These are phyloP conservation scores for Salmacisia buchloeana DNA, from an alignment of 1,284 basidiomycete species.

Conservation along the genomic window DNA sequence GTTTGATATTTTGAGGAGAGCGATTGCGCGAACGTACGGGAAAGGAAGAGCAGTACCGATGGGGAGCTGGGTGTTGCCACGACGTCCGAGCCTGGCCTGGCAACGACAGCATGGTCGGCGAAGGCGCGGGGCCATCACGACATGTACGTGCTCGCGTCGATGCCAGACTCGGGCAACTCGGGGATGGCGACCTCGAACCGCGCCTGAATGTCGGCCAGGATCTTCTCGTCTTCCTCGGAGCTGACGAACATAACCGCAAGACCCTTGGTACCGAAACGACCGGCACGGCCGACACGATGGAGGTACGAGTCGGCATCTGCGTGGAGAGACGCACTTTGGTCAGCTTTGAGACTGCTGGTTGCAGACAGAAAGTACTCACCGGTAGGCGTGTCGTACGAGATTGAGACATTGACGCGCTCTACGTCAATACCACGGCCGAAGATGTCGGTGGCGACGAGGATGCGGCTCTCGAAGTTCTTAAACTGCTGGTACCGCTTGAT, in stretches of 20 bases:
- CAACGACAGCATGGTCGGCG: too few relatives aligned
- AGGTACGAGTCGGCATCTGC: conserved; percentile 94
- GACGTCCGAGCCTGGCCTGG: too few relatives aligned
- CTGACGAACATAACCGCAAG: conserved; percentile 97
- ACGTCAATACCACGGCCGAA: conserved; percentile 51
- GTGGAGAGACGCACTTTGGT: neutral
- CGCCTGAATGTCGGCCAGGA: conserved; percentile 83
- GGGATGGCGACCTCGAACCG: conserved; percentile 89
- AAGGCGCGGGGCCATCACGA: neutral
- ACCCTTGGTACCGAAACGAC: conserved; percentile 98
- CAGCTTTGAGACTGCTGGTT: neutral
- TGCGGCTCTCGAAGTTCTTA: conserved; percentile 99
- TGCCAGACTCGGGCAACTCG: conserved; percentile 76
- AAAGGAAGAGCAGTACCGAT: too few relatives aligned
- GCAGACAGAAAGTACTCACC: neutral
- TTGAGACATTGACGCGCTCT: conserved; percentile 49
- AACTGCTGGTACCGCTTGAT: conserved; percentile 97
- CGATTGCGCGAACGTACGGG: too few relatives aligned
- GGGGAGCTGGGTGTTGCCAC: too few relatives aligned
- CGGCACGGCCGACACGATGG: conserved; percentile 97
- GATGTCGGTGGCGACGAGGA: conserved; percentile 49
- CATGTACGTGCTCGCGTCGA: conserved; percentile 64
- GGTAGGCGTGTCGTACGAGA: conserved; percentile 68
- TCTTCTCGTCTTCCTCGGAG: conserved; percentile 83
- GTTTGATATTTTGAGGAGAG: too few relatives aligned